Percentiles rank a stretch among this genome's conserved stretches.
phyloP scores from a whole-genome alignment of 495 filamentous ascomycete species.

The Lasiosphaeria hispida region DNA sequence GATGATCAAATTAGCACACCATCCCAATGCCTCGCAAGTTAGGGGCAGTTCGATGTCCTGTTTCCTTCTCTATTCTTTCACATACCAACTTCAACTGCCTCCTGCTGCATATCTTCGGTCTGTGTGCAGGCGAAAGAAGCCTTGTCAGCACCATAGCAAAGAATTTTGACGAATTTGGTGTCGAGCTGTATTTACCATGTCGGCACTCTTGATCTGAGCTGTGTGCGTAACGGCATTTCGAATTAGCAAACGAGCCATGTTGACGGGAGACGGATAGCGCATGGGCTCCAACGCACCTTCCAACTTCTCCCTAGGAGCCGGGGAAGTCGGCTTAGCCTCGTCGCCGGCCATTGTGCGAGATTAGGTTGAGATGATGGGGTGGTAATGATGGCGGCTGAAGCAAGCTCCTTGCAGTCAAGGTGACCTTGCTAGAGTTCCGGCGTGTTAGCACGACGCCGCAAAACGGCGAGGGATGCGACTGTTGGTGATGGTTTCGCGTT shows the following conservation, averaged over 20 bases:
- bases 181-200: slow-evolving; percentile 70
- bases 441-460: background rate
- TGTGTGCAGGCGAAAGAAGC: slow-evolving; percentile 32
- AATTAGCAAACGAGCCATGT: slow-evolving; percentile 9
- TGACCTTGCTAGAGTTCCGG: background rate
- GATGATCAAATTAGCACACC: background rate
- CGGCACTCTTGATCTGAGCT: slow-evolving; percentile 96
- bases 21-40: too few relatives aligned
- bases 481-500: background rate
- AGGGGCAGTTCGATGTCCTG: too few relatives aligned
- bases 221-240: slow-evolving; percentile 5
- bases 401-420: slow-evolving; percentile 4
- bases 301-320: slow-evolving; percentile 38
- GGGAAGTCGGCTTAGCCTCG: slow-evolving; percentile 28
- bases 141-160: slow-evolving; percentile 24
- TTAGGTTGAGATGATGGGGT: slow-evolving; percentile 6
- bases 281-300: slow-evolving; percentile 26
- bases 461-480: background rate
- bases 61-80: slow-evolving; percentile 14
- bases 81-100: slow-evolving; percentile 91
- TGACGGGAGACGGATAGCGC: background rate
- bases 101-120: slow-evolving; percentile 96
- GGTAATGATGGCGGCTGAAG: background rate
- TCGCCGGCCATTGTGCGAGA: slow-evolving; percentile 27
- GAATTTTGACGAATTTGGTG: slow-evolving; percentile 3